Evolutionary conservation across 2,329 filamentous ascomycete genomes (phyloP).

Genomic region (Acrocalymma vagum): DNA sequence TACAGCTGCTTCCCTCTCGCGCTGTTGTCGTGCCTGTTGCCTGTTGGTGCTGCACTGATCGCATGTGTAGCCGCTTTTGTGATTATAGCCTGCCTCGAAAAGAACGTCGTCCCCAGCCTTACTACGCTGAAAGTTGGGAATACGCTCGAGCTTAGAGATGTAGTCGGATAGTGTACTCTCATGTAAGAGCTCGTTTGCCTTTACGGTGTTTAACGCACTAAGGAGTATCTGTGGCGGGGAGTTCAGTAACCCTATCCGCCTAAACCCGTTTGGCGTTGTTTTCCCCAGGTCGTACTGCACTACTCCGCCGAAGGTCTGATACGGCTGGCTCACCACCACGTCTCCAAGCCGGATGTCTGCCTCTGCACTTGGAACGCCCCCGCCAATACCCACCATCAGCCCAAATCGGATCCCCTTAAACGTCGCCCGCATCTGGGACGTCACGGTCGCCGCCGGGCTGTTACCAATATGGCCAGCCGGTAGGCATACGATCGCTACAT

Average conservation of each 20-base stretch:
- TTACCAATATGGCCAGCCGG: constrained; percentile 40
- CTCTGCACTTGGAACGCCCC: constrained; percentile 29
- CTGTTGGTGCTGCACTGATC: constrained; percentile 9
- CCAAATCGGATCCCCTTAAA: constrained; percentile 47
- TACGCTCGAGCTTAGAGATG: constrained; percentile 10
- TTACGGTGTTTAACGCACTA: constrained; percentile 10
- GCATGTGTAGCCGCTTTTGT: constrained; percentile 16
- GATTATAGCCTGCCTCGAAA: constrained; percentile 23
- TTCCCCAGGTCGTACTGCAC: constrained; percentile 33
- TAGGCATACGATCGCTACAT: constrained; percentile 34
- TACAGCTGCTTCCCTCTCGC: constrained; percentile 19
- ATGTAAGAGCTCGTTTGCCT: constrained; percentile 5
- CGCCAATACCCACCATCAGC: constrained; percentile 57
- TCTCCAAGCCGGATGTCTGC: constrained; percentile 33
- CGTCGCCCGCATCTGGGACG: constrained; percentile 35
- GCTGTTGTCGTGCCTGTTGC: constrained; percentile 5
- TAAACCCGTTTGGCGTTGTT: constrained; percentile 14
- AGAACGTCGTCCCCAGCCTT: constrained; percentile 18
- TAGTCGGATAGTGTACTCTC: constrained; percentile 6
- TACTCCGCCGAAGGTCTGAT: constrained; percentile 10
- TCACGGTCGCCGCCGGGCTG: constrained; percentile 41
- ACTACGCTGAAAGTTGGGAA: constrained; percentile 13
- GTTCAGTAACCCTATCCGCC: constrained; percentile 16
- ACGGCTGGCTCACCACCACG: constrained; percentile 29
- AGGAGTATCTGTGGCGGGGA: constrained; percentile 13